A percentile compares a stretch with the other conserved stretches of the same genome.
Evolutionary conservation across 2,329 filamentous ascomycete genomes (phyloP).

Genomic region (Penicillium frequentans): DNA sequence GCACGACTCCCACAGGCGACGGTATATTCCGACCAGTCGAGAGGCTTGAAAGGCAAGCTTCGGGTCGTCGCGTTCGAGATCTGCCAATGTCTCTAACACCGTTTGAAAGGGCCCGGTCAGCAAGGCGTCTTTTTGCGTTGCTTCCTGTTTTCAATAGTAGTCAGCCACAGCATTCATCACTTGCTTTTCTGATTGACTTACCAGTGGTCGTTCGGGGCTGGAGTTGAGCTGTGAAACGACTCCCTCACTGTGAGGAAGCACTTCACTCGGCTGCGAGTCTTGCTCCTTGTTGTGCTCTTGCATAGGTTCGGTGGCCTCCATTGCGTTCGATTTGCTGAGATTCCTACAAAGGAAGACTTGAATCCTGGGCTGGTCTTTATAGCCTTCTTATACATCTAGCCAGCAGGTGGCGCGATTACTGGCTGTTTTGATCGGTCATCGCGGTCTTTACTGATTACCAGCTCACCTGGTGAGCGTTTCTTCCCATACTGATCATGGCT

Average conservation of each 20-base stretch:
- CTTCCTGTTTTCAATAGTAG: slow-evolving; percentile 6
- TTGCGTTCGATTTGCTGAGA: background rate
- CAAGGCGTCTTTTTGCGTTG: background rate
- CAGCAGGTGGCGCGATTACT: background rate
- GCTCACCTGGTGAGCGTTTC: background rate
- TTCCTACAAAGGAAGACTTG: background rate
- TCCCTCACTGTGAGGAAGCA: background rate
- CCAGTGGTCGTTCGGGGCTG: background rate
- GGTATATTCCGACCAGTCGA: background rate
- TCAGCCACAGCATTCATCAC: background rate
- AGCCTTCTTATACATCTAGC: background rate
- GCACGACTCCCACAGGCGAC: slow-evolving; percentile 2
- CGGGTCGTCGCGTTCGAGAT: slow-evolving; percentile 1
- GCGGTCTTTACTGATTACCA: background rate
- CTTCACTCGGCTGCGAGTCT: background rate
- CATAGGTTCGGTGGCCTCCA: background rate
- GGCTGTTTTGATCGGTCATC: background rate
- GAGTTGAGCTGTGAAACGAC: background rate
- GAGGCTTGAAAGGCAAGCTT: slow-evolving; percentile 1
- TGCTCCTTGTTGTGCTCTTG: background rate
- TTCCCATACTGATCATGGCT: background rate
- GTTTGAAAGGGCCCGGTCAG: background rate
- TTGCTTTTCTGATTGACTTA: background rate
- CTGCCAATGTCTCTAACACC: background rate
- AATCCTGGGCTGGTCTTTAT: background rate